Percentiles rank a stretch among this genome's conserved stretches.
These are phyloP conservation scores for Ambrosia hybrid DNA, from an alignment of 140 eudicot species.

Conservation along the genomic window DNA sequence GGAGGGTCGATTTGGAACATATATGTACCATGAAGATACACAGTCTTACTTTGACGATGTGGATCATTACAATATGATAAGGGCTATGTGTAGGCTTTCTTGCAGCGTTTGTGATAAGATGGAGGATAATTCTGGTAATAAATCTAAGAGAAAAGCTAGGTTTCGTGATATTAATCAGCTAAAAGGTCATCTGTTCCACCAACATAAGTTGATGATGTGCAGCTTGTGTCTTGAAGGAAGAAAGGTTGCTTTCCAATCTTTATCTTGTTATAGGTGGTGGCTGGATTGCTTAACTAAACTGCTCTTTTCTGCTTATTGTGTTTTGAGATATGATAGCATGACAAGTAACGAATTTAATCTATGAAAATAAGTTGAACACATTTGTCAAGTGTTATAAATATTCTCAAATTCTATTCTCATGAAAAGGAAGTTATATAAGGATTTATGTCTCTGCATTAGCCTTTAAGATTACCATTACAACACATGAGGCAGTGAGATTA, in stretches of 20 bases:
- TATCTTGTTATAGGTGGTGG: not conserved
- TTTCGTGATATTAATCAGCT: constrained; percentile 78
- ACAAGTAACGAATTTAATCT: too few relatives aligned
- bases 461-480: not conserved
- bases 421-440: not conserved
- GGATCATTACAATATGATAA: constrained; percentile 90
- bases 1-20: constrained; percentile 70
- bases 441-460: constrained; percentile 5
- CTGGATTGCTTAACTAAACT: too few relatives aligned
- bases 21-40: constrained; percentile 93
- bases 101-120: constrained; percentile 81
- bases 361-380: too few relatives aligned
- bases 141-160: constrained; percentile 60
- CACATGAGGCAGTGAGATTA: constrained; percentile 11
- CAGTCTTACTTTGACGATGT: constrained; percentile 86
- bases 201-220: constrained; percentile 73
- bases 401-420: not conserved
- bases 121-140: constrained; percentile 53
- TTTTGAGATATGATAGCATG: not conserved
- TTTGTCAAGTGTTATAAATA: not conserved
- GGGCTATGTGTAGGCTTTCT: constrained; percentile 95
- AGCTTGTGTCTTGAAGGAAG: constrained; percentile 93
- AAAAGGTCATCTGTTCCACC: constrained; percentile 76
- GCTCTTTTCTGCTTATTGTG: not conserved
- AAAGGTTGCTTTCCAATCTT: constrained; percentile 42